Conservation (phyloP, 1,139 yeast species). For the Meyerozyma elateridarum region DNA sequence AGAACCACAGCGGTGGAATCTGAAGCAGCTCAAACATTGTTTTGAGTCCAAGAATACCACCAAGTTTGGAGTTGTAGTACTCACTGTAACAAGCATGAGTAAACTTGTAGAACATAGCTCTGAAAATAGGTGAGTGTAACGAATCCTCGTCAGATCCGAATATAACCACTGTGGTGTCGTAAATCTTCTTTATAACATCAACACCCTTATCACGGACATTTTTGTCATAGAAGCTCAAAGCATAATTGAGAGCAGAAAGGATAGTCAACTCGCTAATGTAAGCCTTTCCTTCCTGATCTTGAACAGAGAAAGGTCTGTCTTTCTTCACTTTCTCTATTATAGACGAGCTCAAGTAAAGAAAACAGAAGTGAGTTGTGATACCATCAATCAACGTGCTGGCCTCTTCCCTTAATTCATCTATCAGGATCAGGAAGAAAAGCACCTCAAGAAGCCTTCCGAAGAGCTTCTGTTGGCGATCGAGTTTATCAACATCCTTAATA, state of each 20-base stretch:
- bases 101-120: constrained; percentile 73
- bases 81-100: constrained; percentile 92
- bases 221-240: constrained; percentile 72
- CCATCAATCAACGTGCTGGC: constrained; percentile 60
- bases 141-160: constrained; percentile 68
- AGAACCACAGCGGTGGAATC: constrained; percentile 70
- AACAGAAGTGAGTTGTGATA: constrained; percentile 72
- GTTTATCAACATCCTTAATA: constrained; percentile 44
- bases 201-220: constrained; percentile 71
- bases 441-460: constrained; percentile 61
- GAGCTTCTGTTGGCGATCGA: constrained; percentile 58
- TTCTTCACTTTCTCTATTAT: constrained; percentile 66
- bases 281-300: constrained; percentile 74
- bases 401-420: constrained; percentile 69
- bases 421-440: constrained; percentile 68
- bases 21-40: constrained; percentile 65
- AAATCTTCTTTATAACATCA: constrained; percentile 58
- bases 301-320: constrained; percentile 67
- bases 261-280: constrained; percentile 66
- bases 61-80: constrained; percentile 76
- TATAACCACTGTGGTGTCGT: constrained; percentile 56
- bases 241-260: constrained; percentile 70
- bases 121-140: constrained; percentile 66
- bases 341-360: constrained; percentile 72
- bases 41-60: constrained; percentile 82